Evolutionary conservation across 768 basidiomycete species (phyloP).

Genomic region (Lactarius sp.): DNA sequence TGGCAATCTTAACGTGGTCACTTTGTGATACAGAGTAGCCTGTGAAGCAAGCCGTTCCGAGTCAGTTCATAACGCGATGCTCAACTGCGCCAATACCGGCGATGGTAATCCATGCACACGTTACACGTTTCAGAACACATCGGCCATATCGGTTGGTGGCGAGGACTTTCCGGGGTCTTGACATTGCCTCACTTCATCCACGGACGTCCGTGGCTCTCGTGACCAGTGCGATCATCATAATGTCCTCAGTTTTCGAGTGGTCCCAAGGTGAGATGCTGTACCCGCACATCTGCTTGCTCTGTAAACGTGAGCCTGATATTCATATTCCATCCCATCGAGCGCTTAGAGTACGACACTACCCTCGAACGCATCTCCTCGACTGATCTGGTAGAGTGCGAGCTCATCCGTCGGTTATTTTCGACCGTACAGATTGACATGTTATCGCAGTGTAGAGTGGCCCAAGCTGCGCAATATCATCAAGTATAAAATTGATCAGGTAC

Average conservation of each 20-base stretch:
- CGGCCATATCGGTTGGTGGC: too few species aligned
- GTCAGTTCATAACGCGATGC: too few species aligned
- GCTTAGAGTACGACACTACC: conserved; percentile 51
- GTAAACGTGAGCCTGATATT: background rate
- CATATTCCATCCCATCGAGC: conserved; percentile 1
- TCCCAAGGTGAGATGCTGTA: conserved; percentile 19
- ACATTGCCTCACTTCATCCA: background rate
- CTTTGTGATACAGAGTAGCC: too few species aligned
- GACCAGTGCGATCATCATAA: conserved; percentile 2
- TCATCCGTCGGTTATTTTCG: background rate
- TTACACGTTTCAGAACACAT: too few species aligned
- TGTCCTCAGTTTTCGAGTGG: conserved; percentile 16
- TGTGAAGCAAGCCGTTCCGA: too few species aligned
- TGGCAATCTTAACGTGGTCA: too few species aligned
- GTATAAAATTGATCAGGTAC: conserved; percentile 61
- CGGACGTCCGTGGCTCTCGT: background rate
- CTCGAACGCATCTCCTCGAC: conserved; percentile 60
- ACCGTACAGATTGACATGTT: background rate
- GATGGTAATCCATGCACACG: too few species aligned
- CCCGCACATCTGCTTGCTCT: background rate
- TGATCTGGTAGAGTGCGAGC: conserved; percentile 53
- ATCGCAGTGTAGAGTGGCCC: conserved; percentile 60
- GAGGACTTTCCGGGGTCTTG: background rate
- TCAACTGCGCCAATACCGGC: too few species aligned
- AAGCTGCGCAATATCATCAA: conserved; percentile 68